Evolutionary conservation across 176 grass and related monocot species (phyloP).

Genomic region (Carex parvula): DNA sequence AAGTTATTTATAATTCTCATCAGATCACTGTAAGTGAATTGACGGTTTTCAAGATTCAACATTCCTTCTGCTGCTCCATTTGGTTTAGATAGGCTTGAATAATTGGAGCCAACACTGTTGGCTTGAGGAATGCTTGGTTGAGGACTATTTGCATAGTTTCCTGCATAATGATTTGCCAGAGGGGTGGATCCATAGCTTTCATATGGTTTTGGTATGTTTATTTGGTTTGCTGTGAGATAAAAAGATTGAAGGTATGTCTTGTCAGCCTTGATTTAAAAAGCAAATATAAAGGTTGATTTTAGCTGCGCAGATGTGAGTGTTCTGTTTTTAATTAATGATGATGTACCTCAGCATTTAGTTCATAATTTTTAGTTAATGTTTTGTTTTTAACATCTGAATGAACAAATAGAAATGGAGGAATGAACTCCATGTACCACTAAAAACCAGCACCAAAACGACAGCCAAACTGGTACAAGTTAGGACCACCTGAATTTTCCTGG

Average conservation of each 20-base stretch:
- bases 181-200: slow-evolving; percentile 11
- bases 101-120: background rate
- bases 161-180: background rate
- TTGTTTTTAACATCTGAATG: background rate
- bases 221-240: background rate
- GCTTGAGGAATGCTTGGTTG: background rate
- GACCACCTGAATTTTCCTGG: background rate
- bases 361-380: background rate
- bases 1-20: slow-evolving; percentile 41
- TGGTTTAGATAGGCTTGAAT: background rate
- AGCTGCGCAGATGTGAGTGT: background rate
- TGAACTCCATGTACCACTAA: background rate
- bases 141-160: background rate
- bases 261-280: background rate
- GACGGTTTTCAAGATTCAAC: slow-evolving; percentile 33
- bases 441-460: background rate
- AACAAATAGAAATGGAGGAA: background rate
- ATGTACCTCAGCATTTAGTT: background rate
- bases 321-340: background rate
- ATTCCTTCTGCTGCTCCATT: background rate
- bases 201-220: slow-evolving; percentile 1
- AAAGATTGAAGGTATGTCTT: background rate
- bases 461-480: background rate
- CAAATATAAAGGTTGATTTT: background rate
- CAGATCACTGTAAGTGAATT: slow-evolving; percentile 49